Base-by-base conservation (phyloP, 768 basidiomycete species). In the Rhodotorula paludigena region DNA sequence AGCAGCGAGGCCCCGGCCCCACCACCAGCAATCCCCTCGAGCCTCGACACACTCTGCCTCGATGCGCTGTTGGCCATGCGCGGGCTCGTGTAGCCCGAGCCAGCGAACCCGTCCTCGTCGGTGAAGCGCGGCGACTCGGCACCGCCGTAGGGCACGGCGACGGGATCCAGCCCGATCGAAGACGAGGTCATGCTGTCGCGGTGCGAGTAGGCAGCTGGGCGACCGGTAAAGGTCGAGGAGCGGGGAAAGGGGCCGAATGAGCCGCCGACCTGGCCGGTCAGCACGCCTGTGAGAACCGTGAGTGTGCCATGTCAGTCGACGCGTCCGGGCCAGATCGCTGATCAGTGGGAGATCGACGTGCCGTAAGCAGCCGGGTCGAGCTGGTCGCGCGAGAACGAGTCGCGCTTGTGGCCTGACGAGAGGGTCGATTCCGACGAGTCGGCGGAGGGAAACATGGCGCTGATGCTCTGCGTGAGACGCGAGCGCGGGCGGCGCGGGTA, bases 101-200 rank as follows among this genome's bases (percentile, higher is more conserved):
- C 18, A 7, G 32, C 28, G 36, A 41, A 61, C n/a, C n/a, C n/a
- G 35, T 58, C 60, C 36, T 64, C 68, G 53, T 61, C 68, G 30
- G 59, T 57, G 48, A 48, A 63, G 28, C 44, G 57, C 0, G 63
- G 58, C n/a, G 69, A 71, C 2, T 62, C 64, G 51, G 63, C n/a
- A 16, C 60, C 47, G 28, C 57, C 47, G 16, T 49, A 56, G 0
- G 69, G 57, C 23, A 58, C n/a, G 5, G 49, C 21, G 12, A 60
- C 63, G 18, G 60, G 64, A 45, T 66, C 61, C 35, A 72, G 49
- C 32, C 67, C 71, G 35, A 68, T 66, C 33, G 71, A 62, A 5
- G 71, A 72, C 18, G 63, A 68, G 0, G 71, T 66, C 36, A 72
- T 64, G 38, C 60, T 63, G 60, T 72, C 71, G 28, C 71, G 71